Evolutionary conservation across 345 rosid species (phyloP).

Genomic region (Camelina neglecta): DNA sequence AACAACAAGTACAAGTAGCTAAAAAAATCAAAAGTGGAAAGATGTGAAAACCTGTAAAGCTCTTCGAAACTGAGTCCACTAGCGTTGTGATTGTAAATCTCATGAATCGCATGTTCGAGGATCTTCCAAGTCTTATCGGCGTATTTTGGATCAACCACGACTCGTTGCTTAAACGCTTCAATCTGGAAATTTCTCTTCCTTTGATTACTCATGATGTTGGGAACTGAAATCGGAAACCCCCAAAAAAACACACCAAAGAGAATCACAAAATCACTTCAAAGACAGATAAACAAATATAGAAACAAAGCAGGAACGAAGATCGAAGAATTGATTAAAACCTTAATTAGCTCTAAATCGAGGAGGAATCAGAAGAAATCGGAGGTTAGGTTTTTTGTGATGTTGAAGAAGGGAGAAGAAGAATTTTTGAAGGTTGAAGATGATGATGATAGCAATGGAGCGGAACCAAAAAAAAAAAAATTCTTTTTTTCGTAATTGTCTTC

Average conservation of each 20-base stretch:
- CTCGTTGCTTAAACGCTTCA: constrained; percentile 96
- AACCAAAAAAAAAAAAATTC: not conserved
- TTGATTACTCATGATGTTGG: constrained; percentile 84
- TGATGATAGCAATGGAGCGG: constrained; percentile 20
- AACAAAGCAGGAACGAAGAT: not conserved
- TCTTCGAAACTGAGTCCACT: constrained; percentile 97
- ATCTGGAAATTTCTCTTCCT: constrained; percentile 95
- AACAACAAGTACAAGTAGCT: not conserved
- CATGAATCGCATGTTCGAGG: constrained; percentile 92
- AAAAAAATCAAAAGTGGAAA: not conserved
- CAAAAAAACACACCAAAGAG: not conserved
- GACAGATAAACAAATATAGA: not conserved
- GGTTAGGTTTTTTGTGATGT: not conserved
- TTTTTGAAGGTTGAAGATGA: constrained; percentile 29
- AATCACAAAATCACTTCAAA: not conserved
- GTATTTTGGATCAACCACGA: constrained; percentile 95
- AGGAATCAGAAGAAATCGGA: constrained; percentile 11
- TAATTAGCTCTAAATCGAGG: not conserved
- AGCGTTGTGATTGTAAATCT: constrained; percentile 98
- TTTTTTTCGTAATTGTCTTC: not conserved
- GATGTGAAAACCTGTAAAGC: constrained; percentile 66
- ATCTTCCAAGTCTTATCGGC: constrained; percentile 96
- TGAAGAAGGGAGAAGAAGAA: constrained; percentile 13
- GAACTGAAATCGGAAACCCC: constrained; percentile 6
- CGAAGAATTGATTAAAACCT: not conserved